Percentiles rank a stretch among this genome's conserved stretches.
Conservation (phyloP, 2,329 filamentous ascomycete genomes). For the Fusarium coffeatum region DNA sequence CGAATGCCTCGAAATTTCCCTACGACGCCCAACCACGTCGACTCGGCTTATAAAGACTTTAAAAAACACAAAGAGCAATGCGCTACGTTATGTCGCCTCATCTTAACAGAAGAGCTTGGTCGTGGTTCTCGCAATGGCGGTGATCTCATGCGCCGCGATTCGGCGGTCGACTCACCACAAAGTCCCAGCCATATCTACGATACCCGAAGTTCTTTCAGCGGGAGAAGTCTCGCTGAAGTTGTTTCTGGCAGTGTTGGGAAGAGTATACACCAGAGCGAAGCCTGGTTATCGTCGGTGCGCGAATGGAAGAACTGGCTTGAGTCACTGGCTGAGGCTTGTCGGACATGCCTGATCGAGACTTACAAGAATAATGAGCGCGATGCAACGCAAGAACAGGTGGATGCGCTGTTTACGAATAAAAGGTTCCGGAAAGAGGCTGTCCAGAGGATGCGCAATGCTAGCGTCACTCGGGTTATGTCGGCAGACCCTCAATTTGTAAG, state of each 20-base stretch:
- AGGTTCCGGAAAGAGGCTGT: slow-evolving; percentile 57
- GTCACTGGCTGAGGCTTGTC: slow-evolving; percentile 55
- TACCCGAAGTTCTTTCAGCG: slow-evolving; percentile 54
- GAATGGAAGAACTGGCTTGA: slow-evolving; percentile 60
- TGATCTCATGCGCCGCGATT: slow-evolving; percentile 47
- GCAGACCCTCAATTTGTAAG: slow-evolving; percentile 58
- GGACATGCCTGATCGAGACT: slow-evolving; percentile 56
- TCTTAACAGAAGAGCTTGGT: slow-evolving; percentile 56
- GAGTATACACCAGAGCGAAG: slow-evolving; percentile 46
- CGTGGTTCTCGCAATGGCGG: slow-evolving; percentile 38
- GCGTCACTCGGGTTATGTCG: slow-evolving; percentile 57
- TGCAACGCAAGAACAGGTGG: slow-evolving; percentile 56
- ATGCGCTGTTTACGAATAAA: slow-evolving; percentile 57
- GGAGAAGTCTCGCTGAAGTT: slow-evolving; percentile 51
- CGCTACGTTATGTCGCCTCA: slow-evolving; percentile 54
- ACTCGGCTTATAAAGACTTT: slow-evolving; percentile 59
- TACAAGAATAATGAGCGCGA: slow-evolving; percentile 60
- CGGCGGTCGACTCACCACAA: slow-evolving; percentile 48
- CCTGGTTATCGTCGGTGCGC: slow-evolving; percentile 54
- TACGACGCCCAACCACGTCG: slow-evolving; percentile 53
- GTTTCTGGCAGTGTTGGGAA: slow-evolving; percentile 44
- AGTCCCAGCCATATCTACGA: slow-evolving; percentile 49
- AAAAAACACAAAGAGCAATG: slow-evolving; percentile 56
- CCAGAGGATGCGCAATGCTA: slow-evolving; percentile 59
- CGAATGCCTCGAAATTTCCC: slow-evolving; percentile 51